Percentiles rank a stretch among this genome's conserved stretches.
Conservation (phyloP, 129 eudicot species). For the Flaveria robusta region DNA sequence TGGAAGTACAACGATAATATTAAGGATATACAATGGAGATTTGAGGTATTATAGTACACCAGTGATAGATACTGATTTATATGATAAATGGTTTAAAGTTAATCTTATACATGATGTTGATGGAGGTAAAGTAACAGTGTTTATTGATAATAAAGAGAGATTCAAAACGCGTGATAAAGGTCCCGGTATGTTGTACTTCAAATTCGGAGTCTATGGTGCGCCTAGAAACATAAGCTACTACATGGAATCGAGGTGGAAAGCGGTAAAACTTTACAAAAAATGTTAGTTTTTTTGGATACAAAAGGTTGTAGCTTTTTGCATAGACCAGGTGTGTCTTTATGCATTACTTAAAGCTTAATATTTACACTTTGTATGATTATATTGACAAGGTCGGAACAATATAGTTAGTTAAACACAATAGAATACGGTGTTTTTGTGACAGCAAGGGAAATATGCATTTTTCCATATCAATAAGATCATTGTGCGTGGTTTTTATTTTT, state of each 20-base stretch:
- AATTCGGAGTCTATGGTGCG: constrained; percentile 50
- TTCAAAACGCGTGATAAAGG: constrained; percentile 34
- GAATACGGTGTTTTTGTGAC: background rate
- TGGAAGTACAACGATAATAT: constrained; percentile 33
- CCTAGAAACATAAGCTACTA: constrained; percentile 41
- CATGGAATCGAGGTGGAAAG: constrained; percentile 54
- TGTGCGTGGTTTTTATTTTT: too few species aligned
- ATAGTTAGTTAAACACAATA: background rate
- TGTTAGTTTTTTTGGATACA: background rate
- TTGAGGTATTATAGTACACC: constrained; percentile 39
- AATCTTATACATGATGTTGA: constrained; percentile 45
- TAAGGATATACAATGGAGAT: constrained; percentile 48
- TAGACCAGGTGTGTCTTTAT: background rate
- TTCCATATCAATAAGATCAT: too few species aligned
- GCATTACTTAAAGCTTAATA: background rate
- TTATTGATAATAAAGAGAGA: constrained; percentile 28
- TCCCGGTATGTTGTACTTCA: constrained; percentile 40
- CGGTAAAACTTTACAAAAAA: constrained; percentile 39
- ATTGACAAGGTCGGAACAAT: background rate
- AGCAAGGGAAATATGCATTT: background rate
- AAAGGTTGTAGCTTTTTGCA: background rate
- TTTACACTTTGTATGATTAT: background rate
- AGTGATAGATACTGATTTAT: constrained; percentile 29
- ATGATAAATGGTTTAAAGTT: constrained; percentile 50
- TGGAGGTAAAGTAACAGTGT: constrained; percentile 39